phyloP scores from a whole-genome alignment of 116 monocot genomes.

The Papilionanthe hybrid region DNA sequence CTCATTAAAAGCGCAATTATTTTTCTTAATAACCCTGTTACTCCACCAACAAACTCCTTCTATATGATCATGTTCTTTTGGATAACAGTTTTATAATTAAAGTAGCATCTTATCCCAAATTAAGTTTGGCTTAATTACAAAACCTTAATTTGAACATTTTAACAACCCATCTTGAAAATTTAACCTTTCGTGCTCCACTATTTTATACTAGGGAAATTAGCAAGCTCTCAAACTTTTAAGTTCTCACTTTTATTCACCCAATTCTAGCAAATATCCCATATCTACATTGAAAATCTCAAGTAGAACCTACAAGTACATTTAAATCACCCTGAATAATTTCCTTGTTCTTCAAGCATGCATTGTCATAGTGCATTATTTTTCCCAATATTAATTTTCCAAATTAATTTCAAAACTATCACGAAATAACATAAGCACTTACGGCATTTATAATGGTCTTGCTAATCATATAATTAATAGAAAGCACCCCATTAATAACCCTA shows the following conservation, averaged over 20 bases:
- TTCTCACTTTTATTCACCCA: neutral
- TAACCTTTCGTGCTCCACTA: neutral
- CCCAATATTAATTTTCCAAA: neutral
- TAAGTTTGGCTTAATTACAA: neutral
- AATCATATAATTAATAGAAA: neutral
- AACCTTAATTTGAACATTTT: neutral
- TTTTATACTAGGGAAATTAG: no score
- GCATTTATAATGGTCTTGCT: neutral
- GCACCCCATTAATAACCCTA: neutral
- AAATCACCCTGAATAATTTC: neutral
- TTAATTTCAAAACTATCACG: neutral
- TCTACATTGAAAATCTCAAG: neutral
- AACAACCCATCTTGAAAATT: neutral
- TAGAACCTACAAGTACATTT: neutral
- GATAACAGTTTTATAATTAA: neutral
- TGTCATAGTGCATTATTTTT: neutral
- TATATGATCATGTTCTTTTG: neutral
- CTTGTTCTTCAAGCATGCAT: neutral
- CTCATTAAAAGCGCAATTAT: neutral
- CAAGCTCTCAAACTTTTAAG: neutral
- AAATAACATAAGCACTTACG: neutral
- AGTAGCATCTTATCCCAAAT: neutral
- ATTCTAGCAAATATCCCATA: neutral
- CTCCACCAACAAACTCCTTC: neutral
- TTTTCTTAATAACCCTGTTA: neutral